phyloP scores from a whole-genome alignment of 169 alveolate genomes.

The Cryptosporidium tyzzeri region DNA sequence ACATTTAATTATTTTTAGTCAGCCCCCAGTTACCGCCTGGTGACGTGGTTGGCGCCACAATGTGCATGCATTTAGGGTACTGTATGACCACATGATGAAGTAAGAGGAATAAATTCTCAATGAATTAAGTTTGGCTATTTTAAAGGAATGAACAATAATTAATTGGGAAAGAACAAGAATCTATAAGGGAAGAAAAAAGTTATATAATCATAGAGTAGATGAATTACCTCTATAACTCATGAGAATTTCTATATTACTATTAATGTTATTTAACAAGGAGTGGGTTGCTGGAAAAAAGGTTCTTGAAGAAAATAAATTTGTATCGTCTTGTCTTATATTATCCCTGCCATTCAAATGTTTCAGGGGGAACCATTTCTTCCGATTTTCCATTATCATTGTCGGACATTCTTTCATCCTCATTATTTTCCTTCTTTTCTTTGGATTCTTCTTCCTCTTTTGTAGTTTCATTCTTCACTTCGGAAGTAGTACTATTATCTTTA shows the following conservation, averaged over 20 bases:
- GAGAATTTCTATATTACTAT: background rate
- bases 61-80: background rate
- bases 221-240: background rate
- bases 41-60: background rate
- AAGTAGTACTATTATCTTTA: background rate
- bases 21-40: background rate
- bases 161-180: background rate
- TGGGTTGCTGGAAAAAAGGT: too few species aligned
- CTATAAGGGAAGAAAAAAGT: background rate
- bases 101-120: background rate
- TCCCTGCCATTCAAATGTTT: slow-evolving; percentile 73
- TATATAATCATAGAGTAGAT: background rate
- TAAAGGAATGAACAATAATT: background rate
- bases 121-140: background rate
- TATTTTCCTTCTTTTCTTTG: background rate
- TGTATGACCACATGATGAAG: background rate
- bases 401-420: background rate
- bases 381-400: background rate
- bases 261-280: background rate
- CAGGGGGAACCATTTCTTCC: slow-evolving; percentile 54
- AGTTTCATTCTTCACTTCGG: slow-evolving; percentile 10
- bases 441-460: background rate
- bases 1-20: background rate
- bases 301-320: background rate
- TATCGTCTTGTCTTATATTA: background rate